phyloP scores from a whole-genome alignment of 2,329 filamentous ascomycete genomes.

The Scedosporium dehoogii region DNA sequence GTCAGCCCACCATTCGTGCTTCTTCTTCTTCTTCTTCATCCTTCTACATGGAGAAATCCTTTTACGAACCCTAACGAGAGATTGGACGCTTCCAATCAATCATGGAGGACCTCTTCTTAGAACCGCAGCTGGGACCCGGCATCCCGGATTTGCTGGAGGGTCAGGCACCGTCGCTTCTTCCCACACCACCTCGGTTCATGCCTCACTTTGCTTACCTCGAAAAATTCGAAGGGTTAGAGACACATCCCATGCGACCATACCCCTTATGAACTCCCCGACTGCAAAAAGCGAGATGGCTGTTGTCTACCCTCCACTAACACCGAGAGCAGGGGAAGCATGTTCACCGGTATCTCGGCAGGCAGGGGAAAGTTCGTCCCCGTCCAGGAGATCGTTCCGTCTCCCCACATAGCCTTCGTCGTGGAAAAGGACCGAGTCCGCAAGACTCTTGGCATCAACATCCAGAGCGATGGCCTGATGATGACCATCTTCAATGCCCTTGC shows the following conservation, averaged over 20 bases:
- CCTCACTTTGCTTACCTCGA: conserved; percentile 5
- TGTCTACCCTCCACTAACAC: neutral
- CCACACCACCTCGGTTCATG: neutral
- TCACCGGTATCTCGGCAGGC: conserved; percentile 15
- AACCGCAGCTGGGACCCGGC: neutral
- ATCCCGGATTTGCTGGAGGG: neutral
- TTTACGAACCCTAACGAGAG: neutral
- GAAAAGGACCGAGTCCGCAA: conserved; percentile 16
- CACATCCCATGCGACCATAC: neutral
- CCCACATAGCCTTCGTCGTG: conserved; percentile 17
- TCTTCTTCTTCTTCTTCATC: neutral
- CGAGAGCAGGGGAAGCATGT: neutral
- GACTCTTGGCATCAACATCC: conserved; percentile 14
- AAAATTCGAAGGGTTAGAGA: conserved; percentile 2
- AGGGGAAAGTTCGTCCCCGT: conserved; percentile 17
- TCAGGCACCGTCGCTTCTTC: neutral
- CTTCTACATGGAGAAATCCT: neutral
- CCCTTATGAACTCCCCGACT: neutral
- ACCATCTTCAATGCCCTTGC: conserved; percentile 29
- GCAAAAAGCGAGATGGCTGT: neutral
- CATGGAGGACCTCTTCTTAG: neutral
- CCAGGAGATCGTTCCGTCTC: conserved; percentile 9
- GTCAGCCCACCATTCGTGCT: neutral
- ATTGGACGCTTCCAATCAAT: neutral
- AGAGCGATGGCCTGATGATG: conserved; percentile 28